Conservation (phyloP, 1,284 basidiomycete species). For the Moesziomyces antarcticus region DNA sequence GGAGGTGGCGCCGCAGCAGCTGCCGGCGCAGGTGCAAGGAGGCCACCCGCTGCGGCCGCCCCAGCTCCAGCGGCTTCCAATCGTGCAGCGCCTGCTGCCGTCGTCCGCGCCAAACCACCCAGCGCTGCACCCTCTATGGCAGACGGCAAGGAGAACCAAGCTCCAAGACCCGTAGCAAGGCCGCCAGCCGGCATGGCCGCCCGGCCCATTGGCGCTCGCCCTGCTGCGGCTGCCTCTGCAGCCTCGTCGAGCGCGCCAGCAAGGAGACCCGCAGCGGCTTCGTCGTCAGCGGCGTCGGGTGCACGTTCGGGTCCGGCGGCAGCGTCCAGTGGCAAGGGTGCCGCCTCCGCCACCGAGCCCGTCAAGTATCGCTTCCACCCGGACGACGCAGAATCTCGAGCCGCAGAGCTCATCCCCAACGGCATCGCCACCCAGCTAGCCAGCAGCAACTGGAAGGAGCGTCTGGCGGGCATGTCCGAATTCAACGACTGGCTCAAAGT, state of each 20-base stretch:
- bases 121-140: constrained; percentile 16
- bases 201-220: constrained; percentile 15
- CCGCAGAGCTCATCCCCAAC: constrained; percentile 79
- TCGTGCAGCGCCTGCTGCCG: constrained; percentile 30
- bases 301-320: constrained; percentile 69
- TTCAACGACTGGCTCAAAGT: constrained; percentile 85
- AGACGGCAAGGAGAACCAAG: constrained; percentile 38
- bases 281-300: constrained; percentile 67
- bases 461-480: constrained; percentile 86
- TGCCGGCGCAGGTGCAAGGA: constrained; percentile 19
- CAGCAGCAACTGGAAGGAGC: constrained; percentile 91
- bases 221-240: constrained; percentile 17
- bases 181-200: constrained; percentile 26
- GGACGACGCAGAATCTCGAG: constrained; percentile 89
- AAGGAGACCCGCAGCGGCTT: constrained; percentile 71
- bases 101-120: constrained; percentile 25
- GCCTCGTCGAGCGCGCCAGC: constrained; percentile 58
- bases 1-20: constrained; percentile 20
- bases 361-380: constrained; percentile 91
- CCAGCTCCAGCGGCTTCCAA: constrained; percentile 22
- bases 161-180: constrained; percentile 33
- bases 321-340: constrained; percentile 72
- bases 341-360: constrained; percentile 73
- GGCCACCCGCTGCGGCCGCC: constrained; percentile 15
- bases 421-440: constrained; percentile 79